Conservation (phyloP, 305 asterid species). For the Coffea humblotiana region DNA sequence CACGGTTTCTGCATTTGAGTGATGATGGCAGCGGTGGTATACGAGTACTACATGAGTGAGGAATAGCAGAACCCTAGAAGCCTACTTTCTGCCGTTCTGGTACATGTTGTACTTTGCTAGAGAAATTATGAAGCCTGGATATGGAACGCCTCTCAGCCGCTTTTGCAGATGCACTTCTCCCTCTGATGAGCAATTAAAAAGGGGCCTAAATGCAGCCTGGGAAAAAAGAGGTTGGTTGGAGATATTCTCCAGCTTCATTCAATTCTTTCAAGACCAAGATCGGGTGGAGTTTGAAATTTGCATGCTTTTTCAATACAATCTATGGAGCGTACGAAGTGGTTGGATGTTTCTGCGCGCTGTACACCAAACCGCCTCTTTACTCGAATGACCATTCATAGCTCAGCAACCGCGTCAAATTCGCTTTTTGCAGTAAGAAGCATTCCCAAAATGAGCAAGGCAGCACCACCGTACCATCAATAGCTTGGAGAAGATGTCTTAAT, state of each 20-base stretch:
- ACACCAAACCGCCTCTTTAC: neutral
- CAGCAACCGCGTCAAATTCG: neutral
- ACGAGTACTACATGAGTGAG: neutral
- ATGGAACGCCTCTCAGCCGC: constrained; percentile 17
- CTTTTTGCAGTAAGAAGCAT: neutral
- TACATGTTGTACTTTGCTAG: neutral
- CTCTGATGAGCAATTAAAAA: neutral
- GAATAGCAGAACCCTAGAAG: neutral
- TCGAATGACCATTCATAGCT: too few relatives aligned
- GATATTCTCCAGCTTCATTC: constrained; percentile 5
- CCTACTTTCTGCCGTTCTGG: constrained; percentile 3
- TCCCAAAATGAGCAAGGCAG: neutral
- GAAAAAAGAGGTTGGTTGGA: neutral
- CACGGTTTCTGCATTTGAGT: neutral
- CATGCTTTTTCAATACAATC: neutral
- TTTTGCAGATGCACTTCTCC: constrained; percentile 13
- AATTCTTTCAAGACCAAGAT: neutral
- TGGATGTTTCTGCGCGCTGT: neutral
- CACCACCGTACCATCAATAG: neutral
- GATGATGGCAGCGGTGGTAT: neutral
- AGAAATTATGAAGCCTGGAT: neutral
- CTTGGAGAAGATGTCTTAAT: neutral
- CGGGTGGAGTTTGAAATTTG: neutral
- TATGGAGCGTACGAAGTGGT: neutral
- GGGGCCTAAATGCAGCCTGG: neutral